Evolutionary conservation across 2,329 filamentous ascomycete genomes (phyloP).

Genomic region (Chaetomium strumarium): DNA sequence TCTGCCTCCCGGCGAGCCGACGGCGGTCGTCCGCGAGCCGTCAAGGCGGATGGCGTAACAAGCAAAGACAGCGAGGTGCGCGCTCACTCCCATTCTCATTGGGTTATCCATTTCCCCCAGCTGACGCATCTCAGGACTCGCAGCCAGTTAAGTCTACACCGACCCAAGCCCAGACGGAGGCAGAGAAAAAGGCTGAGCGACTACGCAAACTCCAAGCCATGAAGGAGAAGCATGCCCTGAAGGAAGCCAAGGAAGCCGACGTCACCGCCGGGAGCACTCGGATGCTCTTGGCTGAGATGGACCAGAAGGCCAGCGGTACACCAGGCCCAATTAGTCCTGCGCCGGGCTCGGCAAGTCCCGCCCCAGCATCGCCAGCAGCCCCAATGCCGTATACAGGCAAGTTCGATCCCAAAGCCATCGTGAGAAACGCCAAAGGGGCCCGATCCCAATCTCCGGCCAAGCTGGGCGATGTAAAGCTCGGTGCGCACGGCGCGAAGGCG

Average conservation of each 20-base stretch:
- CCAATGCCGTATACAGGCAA: slow-evolving; percentile 65
- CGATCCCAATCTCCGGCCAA: slow-evolving; percentile 50
- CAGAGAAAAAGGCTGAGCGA: slow-evolving; percentile 73
- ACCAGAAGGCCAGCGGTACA: slow-evolving; percentile 54
- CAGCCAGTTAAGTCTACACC: slow-evolving; percentile 51
- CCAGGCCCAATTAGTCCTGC: slow-evolving; percentile 17
- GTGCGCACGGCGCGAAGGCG: background rate
- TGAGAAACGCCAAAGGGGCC: slow-evolving; percentile 65
- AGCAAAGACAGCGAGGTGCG: slow-evolving; percentile 53
- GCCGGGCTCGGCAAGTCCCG: slow-evolving; percentile 39
- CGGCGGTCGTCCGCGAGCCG: slow-evolving; percentile 52
- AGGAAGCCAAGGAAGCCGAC: slow-evolving; percentile 65
- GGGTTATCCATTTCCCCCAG: slow-evolving; percentile 15
- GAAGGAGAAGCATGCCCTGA: slow-evolving; percentile 83
- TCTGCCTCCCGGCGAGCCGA: slow-evolving; percentile 61
- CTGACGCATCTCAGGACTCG: slow-evolving; percentile 16
- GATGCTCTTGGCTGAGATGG: slow-evolving; percentile 67
- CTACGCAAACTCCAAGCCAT: slow-evolving; percentile 80
- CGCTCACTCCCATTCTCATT: slow-evolving; percentile 13
- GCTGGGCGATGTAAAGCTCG: slow-evolving; percentile 29
- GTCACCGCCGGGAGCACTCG: slow-evolving; percentile 58
- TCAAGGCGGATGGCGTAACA: slow-evolving; percentile 43
- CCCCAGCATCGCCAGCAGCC: slow-evolving; percentile 44
- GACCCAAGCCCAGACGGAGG: slow-evolving; percentile 53
- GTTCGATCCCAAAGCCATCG: slow-evolving; percentile 81